Base-by-base conservation (phyloP, 2,329 filamentous ascomycete species). In the Colletotrichum simmondsii region DNA sequence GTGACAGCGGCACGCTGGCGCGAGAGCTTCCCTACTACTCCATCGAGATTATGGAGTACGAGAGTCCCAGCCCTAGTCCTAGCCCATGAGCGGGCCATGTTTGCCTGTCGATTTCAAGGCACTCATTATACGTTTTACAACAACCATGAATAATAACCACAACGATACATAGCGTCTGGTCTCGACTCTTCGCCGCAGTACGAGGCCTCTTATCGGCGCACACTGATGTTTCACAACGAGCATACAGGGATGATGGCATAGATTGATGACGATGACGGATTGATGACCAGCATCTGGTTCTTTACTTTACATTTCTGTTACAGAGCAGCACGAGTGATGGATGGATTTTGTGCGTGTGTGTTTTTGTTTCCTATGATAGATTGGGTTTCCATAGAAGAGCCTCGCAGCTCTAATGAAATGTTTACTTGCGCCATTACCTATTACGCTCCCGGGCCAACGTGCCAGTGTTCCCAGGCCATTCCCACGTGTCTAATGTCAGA, bases 1-100 rank as follows among this genome's bases (percentile, higher is more conserved):
- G 72, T 22, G 74, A 73, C 28, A 65, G 62, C 22, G 72, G 85
- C 64, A 78, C 80, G n/a, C 80, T 88, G 22, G 86, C 86, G 5
- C 82, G 82, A 63, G 86, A 89, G 77, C 79, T 89, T 12, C 87
- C 87, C 1, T 88, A 87, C 76, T 88, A 84, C 75, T 82, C 82
- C 2, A 81, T 86, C 72, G 85, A 88, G 77, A 85, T 84, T 72
- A 88, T 88, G 85, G 86, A 89, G 75, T 73, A 73, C 28, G 68
- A 69, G 24, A 70, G 58, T 32, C 60, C 71, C 6, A 73, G 71
- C 54, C 56, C 68, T 14, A 70, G 58, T 32, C 66, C 71, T 10
- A 73, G 71, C 54, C 66, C 71, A 24, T 71, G 58, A 65, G 49
- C 60, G 26, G 42, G 46, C 22, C 19, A 56, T n/a, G 30, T 28